A percentile compares a stretch with the other conserved stretches of the same genome.
These are phyloP conservation scores for Catharanthus roseus DNA, from an alignment of 257 asterid genomes.

Conservation along the genomic window DNA sequence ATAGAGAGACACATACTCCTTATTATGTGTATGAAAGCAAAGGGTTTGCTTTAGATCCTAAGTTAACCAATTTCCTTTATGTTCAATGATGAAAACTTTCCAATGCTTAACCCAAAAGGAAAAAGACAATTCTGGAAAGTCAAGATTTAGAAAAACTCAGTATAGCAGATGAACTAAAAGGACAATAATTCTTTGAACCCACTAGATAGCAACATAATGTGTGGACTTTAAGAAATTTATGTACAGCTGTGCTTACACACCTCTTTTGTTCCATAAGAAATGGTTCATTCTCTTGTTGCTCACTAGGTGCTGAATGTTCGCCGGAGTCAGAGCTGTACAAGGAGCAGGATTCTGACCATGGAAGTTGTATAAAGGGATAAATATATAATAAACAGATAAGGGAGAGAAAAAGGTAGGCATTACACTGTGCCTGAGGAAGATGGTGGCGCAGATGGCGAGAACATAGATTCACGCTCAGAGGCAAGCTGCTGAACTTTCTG, in stretches of 20 bases:
- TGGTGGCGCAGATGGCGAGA: constrained; percentile 7
- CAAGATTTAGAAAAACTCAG: neutral
- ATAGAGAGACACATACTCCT: neutral
- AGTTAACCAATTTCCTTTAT: neutral
- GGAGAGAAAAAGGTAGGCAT: neutral
- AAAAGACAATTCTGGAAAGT: neutral
- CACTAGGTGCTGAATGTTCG: constrained; percentile 9
- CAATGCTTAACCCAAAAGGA: neutral
- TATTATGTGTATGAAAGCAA: neutral
- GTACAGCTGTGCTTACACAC: constrained; percentile 3
- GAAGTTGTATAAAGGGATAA: neutral
- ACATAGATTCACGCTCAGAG: constrained; percentile 16
- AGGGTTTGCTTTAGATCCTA: neutral
- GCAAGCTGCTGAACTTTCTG: constrained; percentile 23
- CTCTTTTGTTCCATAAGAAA: constrained; percentile 20
- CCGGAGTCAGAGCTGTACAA: constrained; percentile 13
- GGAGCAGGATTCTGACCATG: neutral
- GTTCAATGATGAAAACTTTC: neutral
- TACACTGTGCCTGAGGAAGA: constrained; percentile 5
- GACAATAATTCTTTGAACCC: neutral
- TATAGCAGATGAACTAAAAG: neutral
- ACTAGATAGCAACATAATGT: neutral
- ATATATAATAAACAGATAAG: neutral
- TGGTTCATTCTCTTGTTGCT: constrained; percentile 15
- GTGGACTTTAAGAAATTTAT: neutral